Conservation (phyloP, 2,329 filamentous ascomycete genomes). For the Xylaria sp. region DNA sequence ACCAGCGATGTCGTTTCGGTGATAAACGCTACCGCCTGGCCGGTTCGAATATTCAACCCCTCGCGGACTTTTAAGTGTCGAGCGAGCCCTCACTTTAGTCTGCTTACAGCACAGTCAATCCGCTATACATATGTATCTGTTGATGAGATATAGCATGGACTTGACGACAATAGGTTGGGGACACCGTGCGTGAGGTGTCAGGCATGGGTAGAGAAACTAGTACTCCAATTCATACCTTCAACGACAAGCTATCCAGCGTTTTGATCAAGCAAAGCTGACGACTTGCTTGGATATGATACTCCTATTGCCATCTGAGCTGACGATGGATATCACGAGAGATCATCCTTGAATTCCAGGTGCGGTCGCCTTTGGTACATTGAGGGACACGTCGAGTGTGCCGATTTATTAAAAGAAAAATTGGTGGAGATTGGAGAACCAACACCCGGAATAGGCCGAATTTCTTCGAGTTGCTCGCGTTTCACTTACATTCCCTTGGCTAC, state of each 20-base stretch:
- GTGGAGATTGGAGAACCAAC: slow-evolving; percentile 11
- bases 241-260: slow-evolving; percentile 1
- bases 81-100: slow-evolving; percentile 8
- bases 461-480: not conserved
- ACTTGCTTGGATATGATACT: not conserved
- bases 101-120: not conserved
- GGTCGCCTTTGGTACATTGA: not conserved
- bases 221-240: slow-evolving; percentile 6
- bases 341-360: not conserved
- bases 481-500: not conserved
- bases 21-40: not conserved
- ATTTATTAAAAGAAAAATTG: slow-evolving; percentile 1
- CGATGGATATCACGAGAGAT: not conserved
- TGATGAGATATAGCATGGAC: not conserved
- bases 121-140: slow-evolving; percentile 12
- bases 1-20: not conserved
- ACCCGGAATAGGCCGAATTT: not conserved
- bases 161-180: slow-evolving; percentile 2
- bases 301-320: not conserved
- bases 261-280: not conserved
- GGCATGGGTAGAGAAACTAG: not conserved
- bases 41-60: slow-evolving; percentile 1
- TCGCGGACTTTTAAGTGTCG: not conserved
- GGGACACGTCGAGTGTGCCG: not conserved
- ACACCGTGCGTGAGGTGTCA: slow-evolving; percentile 2